Evolutionary conservation across 371 early-diverging fungal species (phyloP).

Genomic region (Rhizopus sp.): DNA sequence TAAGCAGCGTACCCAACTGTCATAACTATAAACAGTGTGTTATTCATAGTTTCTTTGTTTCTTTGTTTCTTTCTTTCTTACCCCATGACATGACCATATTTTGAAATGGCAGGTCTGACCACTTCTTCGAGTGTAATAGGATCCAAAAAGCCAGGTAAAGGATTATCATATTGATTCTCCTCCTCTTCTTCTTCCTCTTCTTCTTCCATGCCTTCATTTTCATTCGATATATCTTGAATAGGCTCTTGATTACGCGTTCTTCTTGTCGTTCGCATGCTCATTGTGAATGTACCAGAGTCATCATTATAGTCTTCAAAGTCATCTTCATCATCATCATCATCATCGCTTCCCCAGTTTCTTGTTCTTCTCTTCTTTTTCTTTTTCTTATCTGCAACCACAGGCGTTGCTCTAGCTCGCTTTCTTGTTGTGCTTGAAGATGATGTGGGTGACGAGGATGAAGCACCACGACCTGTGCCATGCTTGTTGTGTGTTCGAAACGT

Average conservation of each 20-base stretch:
- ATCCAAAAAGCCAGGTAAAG: conserved; percentile 89
- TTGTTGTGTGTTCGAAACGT: conserved; percentile 79
- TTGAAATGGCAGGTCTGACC: conserved; percentile 91
- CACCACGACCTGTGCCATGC: conserved; percentile 31
- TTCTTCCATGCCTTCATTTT: conserved; percentile 19
- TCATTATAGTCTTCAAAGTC: conserved; percentile 60
- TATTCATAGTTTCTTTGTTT: background rate
- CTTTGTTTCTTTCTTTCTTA: conserved; percentile 23
- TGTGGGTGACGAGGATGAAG: conserved; percentile 14
- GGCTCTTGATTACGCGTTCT: conserved; percentile 13
- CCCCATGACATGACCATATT: conserved; percentile 95
- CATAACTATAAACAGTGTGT: conserved; percentile 53
- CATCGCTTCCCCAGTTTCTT: conserved; percentile 30
- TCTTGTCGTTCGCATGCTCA: conserved; percentile 38
- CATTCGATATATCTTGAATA: conserved; percentile 5
- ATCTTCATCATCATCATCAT: conserved; percentile 57
- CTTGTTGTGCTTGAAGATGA: conserved; percentile 24
- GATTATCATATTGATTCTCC: conserved; percentile 63
- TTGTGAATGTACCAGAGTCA: conserved; percentile 65
- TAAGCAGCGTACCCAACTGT: conserved; percentile 92
- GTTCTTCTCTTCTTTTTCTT: conserved; percentile 46
- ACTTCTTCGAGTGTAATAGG: conserved; percentile 93
- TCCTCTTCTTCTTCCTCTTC: conserved; percentile 33
- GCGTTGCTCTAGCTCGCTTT: conserved; percentile 23
- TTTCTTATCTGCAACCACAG: conserved; percentile 4